Base-by-base conservation (phyloP, 2,329 filamentous ascomycete genomes). In the Epichloe elymi region DNA sequence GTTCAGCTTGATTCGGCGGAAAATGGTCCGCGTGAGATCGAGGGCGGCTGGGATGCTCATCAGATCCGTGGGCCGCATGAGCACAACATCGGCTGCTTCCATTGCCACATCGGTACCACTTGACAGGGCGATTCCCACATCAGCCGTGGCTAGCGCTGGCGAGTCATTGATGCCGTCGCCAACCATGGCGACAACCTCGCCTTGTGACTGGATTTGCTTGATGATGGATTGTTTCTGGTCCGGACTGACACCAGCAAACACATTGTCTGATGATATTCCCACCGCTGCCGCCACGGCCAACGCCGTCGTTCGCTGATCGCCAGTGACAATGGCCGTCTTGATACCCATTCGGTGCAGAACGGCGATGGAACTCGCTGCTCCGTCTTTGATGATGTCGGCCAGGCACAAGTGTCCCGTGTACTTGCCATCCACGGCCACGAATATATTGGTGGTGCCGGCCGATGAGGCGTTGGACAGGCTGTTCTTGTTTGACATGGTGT, bases 131-230 rank as follows among this genome's bases (percentile, higher is more conserved):
- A 98, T 95, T 56, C 93, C 93, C 30, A 97, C 82, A 59, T 95
- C 83, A 11, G 93, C 90, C 0, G 89, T 95, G 0, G 89, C 93
- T 11, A 98, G 80, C 0, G 93, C 93, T 0, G 93, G 93, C 0
- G 89, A 95, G 71, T 98, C 93, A 68, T 98, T 98, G 76, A 98
- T 96, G 41, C 93, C 93, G 66, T 98, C 93, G 49, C 93, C 90
- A 14, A 97, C 90, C 93, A 98, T 98, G 58, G 88, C 93, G 26
- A 97, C 88, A 47, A 85, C 74, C 59, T 89, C 79, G 54, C 88
- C 88, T 48, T 74, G 67, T 0, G 75, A 72, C 69, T 96, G 88
- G 17, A 97, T 76, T 50, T 84, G 72, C 47, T 81, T 79, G 59
- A 98, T 77, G 58, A 97, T 94, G 30, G 78, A 74, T 65, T 94